Evolutionary conservation across 2,329 filamentous ascomycete species (phyloP), one percentile per base, ranked within the genome.

Genomic region (Harringtonia lauricola): DNA sequence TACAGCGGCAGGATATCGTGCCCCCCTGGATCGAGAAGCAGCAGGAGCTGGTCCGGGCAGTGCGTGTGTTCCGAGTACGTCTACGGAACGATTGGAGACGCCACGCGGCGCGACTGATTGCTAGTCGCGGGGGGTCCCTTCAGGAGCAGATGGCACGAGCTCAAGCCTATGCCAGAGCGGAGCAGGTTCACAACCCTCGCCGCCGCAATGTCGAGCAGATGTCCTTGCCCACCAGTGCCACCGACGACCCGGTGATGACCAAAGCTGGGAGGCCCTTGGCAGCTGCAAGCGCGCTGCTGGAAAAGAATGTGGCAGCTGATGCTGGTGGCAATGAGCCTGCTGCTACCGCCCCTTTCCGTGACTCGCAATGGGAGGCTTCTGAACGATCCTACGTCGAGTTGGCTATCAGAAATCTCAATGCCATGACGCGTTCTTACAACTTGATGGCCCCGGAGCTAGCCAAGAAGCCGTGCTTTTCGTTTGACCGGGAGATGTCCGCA

Each of bases 11-110:
- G 62, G 89, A 95, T 18, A 86, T 96, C 47, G 86, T 94, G 1
- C 92, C 92, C 1, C 90, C 90, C 0, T 98, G 92, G 92, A 96
- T 98, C 47, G 92, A 98, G 63, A 96, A 95, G 64, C 92, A 98
- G 60, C 90, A 96, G 58, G 88, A 95, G 55, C 67, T 96, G 7
- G 72, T 79, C 12, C 79, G 76, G 47, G 74, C 84, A 0, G 74
- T 81, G 1, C 72, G 70, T 13, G 70, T 71, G 1, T 95, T 98
- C 57, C 75, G 92, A 2, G 64, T 69, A 3, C 69, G 86, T n/a
- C 57, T 96, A 48, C 71, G 89, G 30, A 76, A 72, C 34, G 87
- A 94, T 53, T 96, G 90, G 90, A 80, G 76, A 57, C 73, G 88
- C 30, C 86, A 94, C 61, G 86, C 84, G 6, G 81, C 86, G 1